Evolutionary conservation across 2,329 filamentous ascomycete species (phyloP).

Genomic region (Cercospora nicotianae): DNA sequence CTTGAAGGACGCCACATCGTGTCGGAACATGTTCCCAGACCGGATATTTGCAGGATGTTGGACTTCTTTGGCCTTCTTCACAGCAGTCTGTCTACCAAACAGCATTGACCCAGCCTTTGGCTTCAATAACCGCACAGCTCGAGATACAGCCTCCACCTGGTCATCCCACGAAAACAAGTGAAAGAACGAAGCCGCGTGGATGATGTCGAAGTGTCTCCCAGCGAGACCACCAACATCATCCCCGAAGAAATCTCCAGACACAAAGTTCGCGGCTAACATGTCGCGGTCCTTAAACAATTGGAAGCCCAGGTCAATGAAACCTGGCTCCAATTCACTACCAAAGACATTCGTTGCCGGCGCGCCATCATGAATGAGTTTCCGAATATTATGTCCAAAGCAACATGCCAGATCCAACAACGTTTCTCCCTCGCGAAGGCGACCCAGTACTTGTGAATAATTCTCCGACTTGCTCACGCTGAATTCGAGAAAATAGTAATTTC

Average conservation of each 20-base stretch:
- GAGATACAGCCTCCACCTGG: conserved; percentile 42
- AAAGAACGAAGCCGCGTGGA: conserved; percentile 46
- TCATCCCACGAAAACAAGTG: conserved; percentile 47
- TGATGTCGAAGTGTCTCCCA: conserved; percentile 40
- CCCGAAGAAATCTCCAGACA: conserved; percentile 20
- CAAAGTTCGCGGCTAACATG: conserved; percentile 35
- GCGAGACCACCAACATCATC: conserved; percentile 32
- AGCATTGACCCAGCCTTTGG: conserved; percentile 40
- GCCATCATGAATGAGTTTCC: conserved; percentile 43
- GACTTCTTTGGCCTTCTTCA: conserved; percentile 32
- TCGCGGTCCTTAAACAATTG: conserved; percentile 42
- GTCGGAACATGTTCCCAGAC: conserved; percentile 36
- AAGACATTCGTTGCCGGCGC: conserved; percentile 36
- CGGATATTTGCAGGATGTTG: conserved; percentile 25
- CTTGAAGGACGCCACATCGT: conserved; percentile 41
- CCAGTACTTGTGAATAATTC: conserved; percentile 34
- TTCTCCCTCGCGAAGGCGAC: conserved; percentile 34
- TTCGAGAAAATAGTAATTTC: conserved; percentile 26
- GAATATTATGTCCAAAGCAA: conserved; percentile 35
- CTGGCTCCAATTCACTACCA: conserved; percentile 39
- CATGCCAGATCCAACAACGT: conserved; percentile 46
- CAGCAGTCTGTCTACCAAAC: conserved; percentile 44
- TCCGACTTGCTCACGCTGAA: conserved; percentile 27
- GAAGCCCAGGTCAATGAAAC: conserved; percentile 42
- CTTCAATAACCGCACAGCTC: conserved; percentile 39